Conservation (phyloP, 2,329 filamentous ascomycete genomes). For the Hawksworthiomyces lignivorus region DNA sequence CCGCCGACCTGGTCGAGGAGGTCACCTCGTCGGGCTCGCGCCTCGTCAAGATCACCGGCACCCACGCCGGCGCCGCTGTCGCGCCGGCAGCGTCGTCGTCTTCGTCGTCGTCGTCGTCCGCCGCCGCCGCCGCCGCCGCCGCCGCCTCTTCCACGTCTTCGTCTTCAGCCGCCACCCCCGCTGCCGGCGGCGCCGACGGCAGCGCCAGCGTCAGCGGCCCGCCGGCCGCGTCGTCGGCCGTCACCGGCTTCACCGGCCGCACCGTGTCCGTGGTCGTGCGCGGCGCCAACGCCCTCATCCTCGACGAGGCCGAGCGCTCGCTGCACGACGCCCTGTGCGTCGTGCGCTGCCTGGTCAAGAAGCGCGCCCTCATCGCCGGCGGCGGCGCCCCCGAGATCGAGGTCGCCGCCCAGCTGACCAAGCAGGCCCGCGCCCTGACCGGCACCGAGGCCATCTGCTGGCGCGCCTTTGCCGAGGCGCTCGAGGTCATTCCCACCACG, state of each 20-base stretch:
- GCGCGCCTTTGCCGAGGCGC: constrained; percentile 96
- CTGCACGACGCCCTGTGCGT: constrained; percentile 97
- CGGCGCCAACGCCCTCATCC: constrained; percentile 86
- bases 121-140: not conserved
- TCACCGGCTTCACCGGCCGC: constrained; percentile 47
- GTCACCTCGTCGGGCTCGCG: constrained; percentile 78
- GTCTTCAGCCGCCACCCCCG: not conserved
- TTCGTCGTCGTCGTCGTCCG: constrained; percentile 6
- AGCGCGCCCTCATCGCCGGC: constrained; percentile 97
- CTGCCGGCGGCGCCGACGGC: constrained; percentile 63
- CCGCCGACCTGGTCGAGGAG: constrained; percentile 90
- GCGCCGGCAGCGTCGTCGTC: constrained; percentile 1
- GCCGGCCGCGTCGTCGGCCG: constrained; percentile 1
- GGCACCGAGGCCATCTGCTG: constrained; percentile 97
- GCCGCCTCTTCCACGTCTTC: not conserved
- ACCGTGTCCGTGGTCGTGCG: constrained; percentile 93
- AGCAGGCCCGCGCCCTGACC: constrained; percentile 71
- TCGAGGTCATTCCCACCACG: constrained; percentile 95
- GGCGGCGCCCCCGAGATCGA: constrained; percentile 96
- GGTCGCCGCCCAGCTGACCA: constrained; percentile 78
- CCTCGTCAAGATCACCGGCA: constrained; percentile 91
- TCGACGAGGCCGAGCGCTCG: constrained; percentile 94
- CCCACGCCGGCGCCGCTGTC: constrained; percentile 27
- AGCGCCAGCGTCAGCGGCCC: not conserved
- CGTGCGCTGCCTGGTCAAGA: constrained; percentile 95